Evolutionary conservation across 1,284 basidiomycete species (phyloP), one percentile per base, ranked within the genome.

Genomic region (Naganishia albida): DNA sequence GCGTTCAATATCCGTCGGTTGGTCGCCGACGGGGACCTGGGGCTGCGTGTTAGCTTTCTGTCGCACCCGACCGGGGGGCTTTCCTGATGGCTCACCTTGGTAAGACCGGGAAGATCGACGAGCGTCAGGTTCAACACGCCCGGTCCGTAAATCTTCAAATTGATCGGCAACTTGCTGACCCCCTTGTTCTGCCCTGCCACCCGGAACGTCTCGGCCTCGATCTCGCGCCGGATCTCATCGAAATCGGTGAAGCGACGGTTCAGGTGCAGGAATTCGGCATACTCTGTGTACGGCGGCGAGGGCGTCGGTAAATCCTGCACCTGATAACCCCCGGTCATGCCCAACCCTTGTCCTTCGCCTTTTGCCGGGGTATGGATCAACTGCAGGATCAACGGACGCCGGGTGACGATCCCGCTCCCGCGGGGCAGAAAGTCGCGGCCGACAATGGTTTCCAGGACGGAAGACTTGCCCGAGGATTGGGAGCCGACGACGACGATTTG

Each of bases 181-280:
- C 96, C 95, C 75, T 98, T 99, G 81, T 99, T 99, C 83, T 98
- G 94, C 0, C 95, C 95, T 0, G 96, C 95, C 30, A 99, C 95
- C 50, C 95, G 84, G 78, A 90, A 94, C 2, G 96, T 99, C 83
- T 99, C 96, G 76, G 93, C 90, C 80, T 99, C 95, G 70, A 99
- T 99, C 81, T 99, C 96, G 70, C 89, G 89, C 43, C 93, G 85
- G 71, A 99, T 90, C 73, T 98, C 94, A 62, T 85, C 83, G 76
- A 96, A 98, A 76, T 98, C 94, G 52, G 92, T 94, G 80, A 95
- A 98, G 56, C 90, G 87, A 77, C 92, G 92, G 84, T 98, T 93
- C 69, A 95, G 84, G 79, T 99, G 95, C 38, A 98, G 84, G 79
- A 99, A 99, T 79, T 99, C 95, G 60, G 87, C 95, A 86, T 94